These are phyloP conservation scores for Parastagonospora avenae DNA, from an alignment of 2,329 filamentous ascomycete genomes.

Conservation along the genomic window DNA sequence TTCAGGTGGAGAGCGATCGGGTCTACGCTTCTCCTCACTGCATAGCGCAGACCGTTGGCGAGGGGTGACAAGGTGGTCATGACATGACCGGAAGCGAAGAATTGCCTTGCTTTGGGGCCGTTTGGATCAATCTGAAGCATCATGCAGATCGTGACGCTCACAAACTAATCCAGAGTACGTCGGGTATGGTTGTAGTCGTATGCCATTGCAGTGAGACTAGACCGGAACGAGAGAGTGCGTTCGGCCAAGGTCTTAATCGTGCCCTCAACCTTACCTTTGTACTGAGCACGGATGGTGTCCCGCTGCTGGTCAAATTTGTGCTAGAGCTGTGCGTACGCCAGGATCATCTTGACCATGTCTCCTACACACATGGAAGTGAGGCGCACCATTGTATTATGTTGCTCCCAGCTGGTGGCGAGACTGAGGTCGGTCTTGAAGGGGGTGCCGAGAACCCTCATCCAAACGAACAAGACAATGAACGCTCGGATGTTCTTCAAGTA, in stretches of 20 bases:
- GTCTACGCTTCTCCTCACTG: no score
- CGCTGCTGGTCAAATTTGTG: not conserved
- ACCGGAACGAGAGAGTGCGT: not conserved
- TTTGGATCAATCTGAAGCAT: not conserved
- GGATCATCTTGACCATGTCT: not conserved
- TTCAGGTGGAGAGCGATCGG: no score
- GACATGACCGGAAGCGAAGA: not conserved
- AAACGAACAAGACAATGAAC: no score
- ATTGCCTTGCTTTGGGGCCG: not conserved
- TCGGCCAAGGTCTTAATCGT: not conserved
- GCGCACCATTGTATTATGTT: not conserved
- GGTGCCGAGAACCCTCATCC: not conserved
- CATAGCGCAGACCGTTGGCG: not conserved
- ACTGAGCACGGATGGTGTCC: not conserved
- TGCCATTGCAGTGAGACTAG: not conserved
- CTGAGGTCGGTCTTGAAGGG: not conserved
- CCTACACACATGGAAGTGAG: not conserved
- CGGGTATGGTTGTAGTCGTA: not conserved
- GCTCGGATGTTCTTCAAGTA: no score
- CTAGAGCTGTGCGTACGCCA: not conserved
- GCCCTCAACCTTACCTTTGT: not conserved
- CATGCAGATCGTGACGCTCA: not conserved
- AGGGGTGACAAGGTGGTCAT: not conserved
- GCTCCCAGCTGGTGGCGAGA: not conserved
- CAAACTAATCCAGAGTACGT: not conserved